Evolutionary conservation across 139 green algal genomes (phyloP), one percentile per base, ranked within the genome.

Genomic region (Spirogloea muscicola): DNA sequence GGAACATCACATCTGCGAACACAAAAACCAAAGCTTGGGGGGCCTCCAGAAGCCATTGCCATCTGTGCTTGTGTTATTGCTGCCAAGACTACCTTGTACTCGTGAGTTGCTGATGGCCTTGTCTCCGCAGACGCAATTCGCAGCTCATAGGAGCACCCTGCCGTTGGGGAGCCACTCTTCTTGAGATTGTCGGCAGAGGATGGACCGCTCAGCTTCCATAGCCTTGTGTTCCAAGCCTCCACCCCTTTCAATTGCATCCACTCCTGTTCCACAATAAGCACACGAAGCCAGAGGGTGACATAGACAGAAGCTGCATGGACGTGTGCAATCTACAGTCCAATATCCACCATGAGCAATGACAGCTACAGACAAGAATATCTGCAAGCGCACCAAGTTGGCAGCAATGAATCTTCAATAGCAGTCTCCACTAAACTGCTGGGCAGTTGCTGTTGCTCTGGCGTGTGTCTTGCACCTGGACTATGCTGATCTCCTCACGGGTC

Each of bases 81-180:
- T 25, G 7, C 41, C 29, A 42, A 25, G 60, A 13, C 13, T 41
- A 65, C 57, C 57, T 65, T 13, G 13, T 36, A 18, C 13, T 13
- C 13, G 18, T 65, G 27, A 13, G 57, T 36, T 18, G 13, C 57
- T 13, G 18, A 13, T 13, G 57, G 57, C 27, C 27, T 13, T 13
- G 57, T 65, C 13, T 65, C 13, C 57, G 57, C 57, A 13, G 57
- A 65, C 13, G 57, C 57, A 16, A 65, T 41, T 13, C 57, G 57
- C 57, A 65, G 57, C 13, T 65, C 57, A 18, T 65, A n/a, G n/a
- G n/a, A n/a, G n/a, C n/a, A 65, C 57, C 18, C 57, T 13, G 57
- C 13, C 21, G 21, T 21, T 21, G 46, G 21, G 21, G 46, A 55
- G 21, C 46, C 21, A 21, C 21, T 21, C 21, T 21, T 55, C 21